phyloP scores from a whole-genome alignment of 306 rosid genomes.

The Alnus glutinosa region DNA sequence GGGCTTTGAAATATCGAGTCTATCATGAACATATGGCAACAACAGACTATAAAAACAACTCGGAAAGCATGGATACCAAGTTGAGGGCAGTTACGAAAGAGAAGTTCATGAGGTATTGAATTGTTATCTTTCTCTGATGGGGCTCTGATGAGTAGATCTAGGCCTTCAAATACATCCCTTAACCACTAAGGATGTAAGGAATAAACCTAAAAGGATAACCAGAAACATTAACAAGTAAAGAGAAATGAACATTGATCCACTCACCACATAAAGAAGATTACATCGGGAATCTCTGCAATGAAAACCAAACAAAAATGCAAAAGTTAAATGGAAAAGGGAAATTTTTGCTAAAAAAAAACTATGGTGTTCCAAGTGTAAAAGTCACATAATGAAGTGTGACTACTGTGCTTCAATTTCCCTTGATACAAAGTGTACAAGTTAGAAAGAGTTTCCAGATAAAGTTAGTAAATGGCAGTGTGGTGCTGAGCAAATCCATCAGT shows the following conservation, averaged over 20 bases:
- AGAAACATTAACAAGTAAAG: no score
- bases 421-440: background rate
- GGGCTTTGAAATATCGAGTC: no score
- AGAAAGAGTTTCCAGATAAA: background rate
- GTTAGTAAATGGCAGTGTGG: no score
- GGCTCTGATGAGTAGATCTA: background rate
- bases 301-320: background rate
- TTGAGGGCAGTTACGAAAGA: background rate
- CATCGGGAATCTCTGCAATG: background rate
- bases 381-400: background rate
- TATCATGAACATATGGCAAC: no score
- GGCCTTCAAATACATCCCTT: background rate
- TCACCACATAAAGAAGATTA: background rate
- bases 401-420: background rate
- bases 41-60: no score
- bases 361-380: background rate
- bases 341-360: background rate
- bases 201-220: background rate
- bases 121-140: background rate
- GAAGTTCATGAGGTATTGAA: background rate
- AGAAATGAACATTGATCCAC: background rate
- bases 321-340: background rate
- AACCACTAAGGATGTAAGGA: background rate
- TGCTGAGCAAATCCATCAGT: background rate
- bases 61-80: background rate